Evolutionary conservation across 805 yeast species (phyloP).

Genomic region (Yamadazyma phyllophila): DNA sequence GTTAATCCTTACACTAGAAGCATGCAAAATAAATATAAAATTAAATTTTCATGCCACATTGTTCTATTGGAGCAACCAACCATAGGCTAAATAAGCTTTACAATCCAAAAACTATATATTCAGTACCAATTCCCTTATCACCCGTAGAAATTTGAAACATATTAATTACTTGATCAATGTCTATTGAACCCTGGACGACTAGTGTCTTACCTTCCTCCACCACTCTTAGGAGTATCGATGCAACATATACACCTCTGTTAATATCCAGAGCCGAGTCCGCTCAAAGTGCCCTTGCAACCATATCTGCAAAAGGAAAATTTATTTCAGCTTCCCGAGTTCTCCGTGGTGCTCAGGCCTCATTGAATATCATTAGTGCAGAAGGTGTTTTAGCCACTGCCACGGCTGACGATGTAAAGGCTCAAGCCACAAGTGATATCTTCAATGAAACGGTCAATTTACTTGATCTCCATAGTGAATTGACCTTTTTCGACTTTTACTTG

Average conservation of each 20-base stretch:
- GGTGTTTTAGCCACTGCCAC: slow-evolving; percentile 38
- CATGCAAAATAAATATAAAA: neutral
- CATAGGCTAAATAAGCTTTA: neutral
- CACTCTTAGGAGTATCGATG: slow-evolving; percentile 19
- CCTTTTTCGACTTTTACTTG: slow-evolving; percentile 31
- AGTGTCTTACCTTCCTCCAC: slow-evolving; percentile 26
- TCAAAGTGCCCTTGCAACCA: slow-evolving; percentile 9
- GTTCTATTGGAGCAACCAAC: neutral
- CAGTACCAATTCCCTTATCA: neutral
- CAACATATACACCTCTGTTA: slow-evolving; percentile 20
- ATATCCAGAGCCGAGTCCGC: slow-evolving; percentile 19
- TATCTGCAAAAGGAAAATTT: slow-evolving; percentile 13
- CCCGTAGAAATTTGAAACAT: neutral
- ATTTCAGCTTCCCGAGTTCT: slow-evolving; percentile 19
- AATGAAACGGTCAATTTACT: slow-evolving; percentile 28
- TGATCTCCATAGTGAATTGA: slow-evolving; percentile 23
- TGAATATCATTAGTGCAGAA: slow-evolving; percentile 29
- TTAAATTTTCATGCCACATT: neutral
- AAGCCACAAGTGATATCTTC: slow-evolving; percentile 31
- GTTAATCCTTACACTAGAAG: neutral
- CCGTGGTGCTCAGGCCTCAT: slow-evolving; percentile 35
- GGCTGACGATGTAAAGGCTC: slow-evolving; percentile 18
- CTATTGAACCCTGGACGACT: slow-evolving; percentile 24
- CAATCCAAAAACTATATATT: neutral
- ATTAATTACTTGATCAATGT: neutral